Base-by-base conservation (phyloP, 192 early-diverging fungal species). In the Pilaira anomala region DNA sequence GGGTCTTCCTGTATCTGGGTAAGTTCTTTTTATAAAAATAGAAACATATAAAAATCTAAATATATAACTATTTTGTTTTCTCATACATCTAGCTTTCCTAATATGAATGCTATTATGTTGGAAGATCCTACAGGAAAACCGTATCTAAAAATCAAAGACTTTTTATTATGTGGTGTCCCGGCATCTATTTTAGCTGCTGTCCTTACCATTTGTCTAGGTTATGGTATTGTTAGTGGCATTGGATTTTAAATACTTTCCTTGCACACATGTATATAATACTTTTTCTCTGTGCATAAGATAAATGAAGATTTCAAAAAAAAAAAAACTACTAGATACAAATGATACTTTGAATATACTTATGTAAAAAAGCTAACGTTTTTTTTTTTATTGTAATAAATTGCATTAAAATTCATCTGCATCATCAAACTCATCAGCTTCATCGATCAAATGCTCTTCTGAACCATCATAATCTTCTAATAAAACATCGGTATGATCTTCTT, bases 41-140 rank as follows among this genome's bases (percentile, higher is more conserved):
- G n/a, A 14, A 19, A 12, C 12, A n/a, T n/a, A n/a, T n/a, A n/a
- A n/a, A n/a, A n/a, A n/a, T n/a, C n/a, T n/a, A n/a, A n/a, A n/a
- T n/a, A n/a, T n/a, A n/a, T 52, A 7, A 21, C 24, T 12, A 39
- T 21, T 39, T 18, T 39, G 14, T 39, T 52, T 24, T 53, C 22
- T n/a, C 1, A 1, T 7, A 0, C 16, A 13, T 85, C 81, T 13
- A 83, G 85, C 1, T 90, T 88, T 74, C 88, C 88, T 11, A 90
- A 90, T 68, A 88, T 90, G 87, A 85, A 86, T 53, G 88, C 87
- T 13, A 85, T 86, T 46, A 79, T 81, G 11, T 66, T 78, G 19
- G 87, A 88, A 60, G 87, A 88, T 60, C 65, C 79, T 11, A 77
- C 81, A 24, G 88, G 88, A 12, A 72, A 72, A 19, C 84, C 84